These are phyloP conservation scores for Xylaria sp. DNA, from an alignment of 2,329 filamentous ascomycete species.

Conservation along the genomic window DNA sequence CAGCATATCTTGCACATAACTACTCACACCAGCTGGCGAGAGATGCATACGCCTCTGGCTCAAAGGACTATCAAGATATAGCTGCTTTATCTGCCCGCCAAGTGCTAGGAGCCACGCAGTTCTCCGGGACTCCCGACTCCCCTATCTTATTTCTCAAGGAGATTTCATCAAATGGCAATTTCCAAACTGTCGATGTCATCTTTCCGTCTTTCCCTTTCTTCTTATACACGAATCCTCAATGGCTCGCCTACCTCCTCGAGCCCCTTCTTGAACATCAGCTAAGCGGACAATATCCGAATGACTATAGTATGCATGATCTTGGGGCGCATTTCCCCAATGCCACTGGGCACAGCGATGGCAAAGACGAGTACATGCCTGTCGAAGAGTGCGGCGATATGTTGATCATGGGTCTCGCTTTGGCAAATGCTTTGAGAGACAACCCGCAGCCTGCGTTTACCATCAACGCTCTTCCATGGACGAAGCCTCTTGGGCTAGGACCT, in stretches of 20 bases:
- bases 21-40: slow-evolving; percentile 77
- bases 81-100: slow-evolving; percentile 82
- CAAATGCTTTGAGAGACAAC: slow-evolving; percentile 77
- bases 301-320: slow-evolving; percentile 82
- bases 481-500: slow-evolving; percentile 33
- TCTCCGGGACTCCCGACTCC: slow-evolving; percentile 76
- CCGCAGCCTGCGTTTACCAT: slow-evolving; percentile 69
- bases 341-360: slow-evolving; percentile 76
- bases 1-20: slow-evolving; percentile 71
- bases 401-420: slow-evolving; percentile 80
- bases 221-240: slow-evolving; percentile 83
- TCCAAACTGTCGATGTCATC: slow-evolving; percentile 88
- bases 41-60: slow-evolving; percentile 79
- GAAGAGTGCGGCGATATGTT: slow-evolving; percentile 82
- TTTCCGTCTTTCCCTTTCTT: slow-evolving; percentile 90
- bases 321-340: slow-evolving; percentile 79
- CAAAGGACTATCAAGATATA: slow-evolving; percentile 80
- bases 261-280: slow-evolving; percentile 84
- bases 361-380: slow-evolving; percentile 79
- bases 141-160: slow-evolving; percentile 86
- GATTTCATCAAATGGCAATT: slow-evolving; percentile 86
- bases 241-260: slow-evolving; percentile 82
- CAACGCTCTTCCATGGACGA: slow-evolving; percentile 46
- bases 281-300: slow-evolving; percentile 85
- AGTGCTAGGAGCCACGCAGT: slow-evolving; percentile 81